phyloP scores from a whole-genome alignment of 192 early-diverging fungal species.

The Coemansia sp. region DNA sequence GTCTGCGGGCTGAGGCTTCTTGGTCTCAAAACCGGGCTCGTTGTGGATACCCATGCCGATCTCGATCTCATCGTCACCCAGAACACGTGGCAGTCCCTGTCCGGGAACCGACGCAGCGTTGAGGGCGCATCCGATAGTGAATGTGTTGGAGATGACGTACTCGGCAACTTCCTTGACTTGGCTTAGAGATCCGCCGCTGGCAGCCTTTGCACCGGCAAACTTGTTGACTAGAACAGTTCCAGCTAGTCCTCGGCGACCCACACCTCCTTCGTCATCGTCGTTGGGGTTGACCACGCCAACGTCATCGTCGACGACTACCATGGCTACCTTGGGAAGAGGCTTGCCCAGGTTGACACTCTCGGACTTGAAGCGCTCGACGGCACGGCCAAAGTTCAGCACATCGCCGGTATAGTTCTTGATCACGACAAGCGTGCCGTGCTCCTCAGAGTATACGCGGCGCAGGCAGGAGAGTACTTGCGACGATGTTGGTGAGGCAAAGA shows the following conservation, averaged over 20 bases:
- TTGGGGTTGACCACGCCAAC: conserved; percentile 72
- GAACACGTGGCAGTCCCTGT: conserved; percentile 56
- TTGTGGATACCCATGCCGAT: conserved; percentile 89
- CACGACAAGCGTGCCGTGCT: conserved; percentile 73
- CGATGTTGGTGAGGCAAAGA: conserved; percentile 87
- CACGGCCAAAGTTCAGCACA: conserved; percentile 79
- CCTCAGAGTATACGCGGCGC: conserved; percentile 61
- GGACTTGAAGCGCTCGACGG: conserved; percentile 78
- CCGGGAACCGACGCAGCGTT: conserved; percentile 79
- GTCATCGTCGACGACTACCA: conserved; percentile 85
- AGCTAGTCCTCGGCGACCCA: conserved; percentile 79
- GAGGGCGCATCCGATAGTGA: conserved; percentile 80
- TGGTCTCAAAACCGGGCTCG: conserved; percentile 75
- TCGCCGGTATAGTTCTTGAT: conserved; percentile 92
- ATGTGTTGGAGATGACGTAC: conserved; percentile 64
- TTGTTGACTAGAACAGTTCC: conserved; percentile 83
- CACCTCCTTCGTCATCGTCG: conserved; percentile 64
- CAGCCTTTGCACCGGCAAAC: conserved; percentile 74
- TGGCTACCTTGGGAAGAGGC: conserved; percentile 61
- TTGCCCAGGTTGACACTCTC: conserved; percentile 61
- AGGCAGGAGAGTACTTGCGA: conserved; percentile 78
- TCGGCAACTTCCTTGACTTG: conserved; percentile 62
- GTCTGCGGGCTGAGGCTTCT: conserved; percentile 53
- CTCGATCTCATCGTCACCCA: conserved; percentile 63
- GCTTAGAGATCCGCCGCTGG: conserved; percentile 63